Percentiles rank a stretch among this genome's conserved stretches.
phyloP scores from a whole-genome alignment of 331 rosid species.

The Erythrophleum ivorense region DNA sequence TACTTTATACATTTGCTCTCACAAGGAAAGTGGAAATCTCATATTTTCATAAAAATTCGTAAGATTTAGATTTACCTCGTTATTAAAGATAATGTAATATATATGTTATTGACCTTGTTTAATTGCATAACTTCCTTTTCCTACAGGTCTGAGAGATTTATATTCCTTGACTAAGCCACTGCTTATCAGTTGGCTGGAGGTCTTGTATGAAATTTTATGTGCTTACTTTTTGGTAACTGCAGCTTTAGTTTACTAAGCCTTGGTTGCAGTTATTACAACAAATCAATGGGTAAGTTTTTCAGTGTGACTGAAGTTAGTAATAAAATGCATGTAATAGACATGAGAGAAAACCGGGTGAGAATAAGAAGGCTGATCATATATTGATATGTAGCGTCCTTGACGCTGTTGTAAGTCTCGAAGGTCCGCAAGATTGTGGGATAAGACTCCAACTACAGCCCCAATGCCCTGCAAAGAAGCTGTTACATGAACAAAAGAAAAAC shows the following conservation, averaged over 20 bases:
- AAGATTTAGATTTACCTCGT: background rate
- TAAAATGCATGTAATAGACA: slow-evolving; percentile 5
- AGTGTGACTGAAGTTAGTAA: background rate
- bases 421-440: slow-evolving; percentile 90
- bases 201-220: background rate
- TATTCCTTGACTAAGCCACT: background rate
- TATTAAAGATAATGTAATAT: background rate
- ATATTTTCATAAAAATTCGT: background rate
- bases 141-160: background rate
- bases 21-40: background rate
- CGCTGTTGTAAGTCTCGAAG: slow-evolving; percentile 65
- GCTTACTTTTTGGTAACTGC: background rate
- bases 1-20: background rate
- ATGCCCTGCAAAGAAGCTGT: slow-evolving; percentile 55
- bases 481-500: slow-evolving; percentile 25
- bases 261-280: background rate
- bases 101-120: background rate
- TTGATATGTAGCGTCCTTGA: slow-evolving; percentile 88
- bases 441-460: slow-evolving; percentile 92
- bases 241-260: background rate
- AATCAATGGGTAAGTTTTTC: background rate
- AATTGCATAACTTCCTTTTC: background rate
- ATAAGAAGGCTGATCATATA: slow-evolving; percentile 84
- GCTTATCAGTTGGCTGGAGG: background rate
- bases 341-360: slow-evolving; percentile 63